Base-by-base conservation (phyloP, 1,284 basidiomycete species). In the Wolfiporia cocos region DNA sequence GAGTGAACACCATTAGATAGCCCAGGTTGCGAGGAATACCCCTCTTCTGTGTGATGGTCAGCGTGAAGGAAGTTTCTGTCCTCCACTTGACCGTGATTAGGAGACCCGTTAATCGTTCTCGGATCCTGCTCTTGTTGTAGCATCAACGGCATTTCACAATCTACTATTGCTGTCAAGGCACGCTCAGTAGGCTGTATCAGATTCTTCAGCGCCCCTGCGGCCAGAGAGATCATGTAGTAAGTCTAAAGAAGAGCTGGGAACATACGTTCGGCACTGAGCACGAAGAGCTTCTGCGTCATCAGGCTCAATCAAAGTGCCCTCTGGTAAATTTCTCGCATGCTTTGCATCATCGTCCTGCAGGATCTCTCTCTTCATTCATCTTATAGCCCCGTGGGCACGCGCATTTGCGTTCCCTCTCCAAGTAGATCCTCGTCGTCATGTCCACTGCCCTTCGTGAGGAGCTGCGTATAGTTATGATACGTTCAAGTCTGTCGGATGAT, bases 201-300 rank as follows among this genome's bases (percentile, higher is more conserved):
- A 9, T 24, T 29, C 21, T 20, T 28, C 18, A 42, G 34, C 9
- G 41, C 34, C 12, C 34, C 41, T 42, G 26, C 26, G 26, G 9
- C 9, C 14, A 28, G n/a, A 28, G 26, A 7, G 26, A 28, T 28
- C 7, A 28, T 14, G 14, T 7, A 14, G 14, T n/a, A n/a, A n/a
- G n/a, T n/a, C 26, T 28, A 14, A 7, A 28, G 9, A 28, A 28
- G 14, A 7, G 34, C 10, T 12, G 15, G 3, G 1, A 12, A 61
- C 71, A 58, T 43, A 76, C 77, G 67, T 56, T 79, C 77, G 18
- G 79, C 66, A 35, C 70, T 72, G 26, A 80, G 58, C 48, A 71
- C 62, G 52, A 77, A 68, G 28, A 80, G 46, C 0, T 68, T 69
- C 76, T 78, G 41, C 10, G 31, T 14, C 34, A 30, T n/a, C 4